These are phyloP conservation scores for Aspergillus hiratsukae DNA, from an alignment of 2,329 filamentous ascomycete genomes.

Conservation along the genomic window DNA sequence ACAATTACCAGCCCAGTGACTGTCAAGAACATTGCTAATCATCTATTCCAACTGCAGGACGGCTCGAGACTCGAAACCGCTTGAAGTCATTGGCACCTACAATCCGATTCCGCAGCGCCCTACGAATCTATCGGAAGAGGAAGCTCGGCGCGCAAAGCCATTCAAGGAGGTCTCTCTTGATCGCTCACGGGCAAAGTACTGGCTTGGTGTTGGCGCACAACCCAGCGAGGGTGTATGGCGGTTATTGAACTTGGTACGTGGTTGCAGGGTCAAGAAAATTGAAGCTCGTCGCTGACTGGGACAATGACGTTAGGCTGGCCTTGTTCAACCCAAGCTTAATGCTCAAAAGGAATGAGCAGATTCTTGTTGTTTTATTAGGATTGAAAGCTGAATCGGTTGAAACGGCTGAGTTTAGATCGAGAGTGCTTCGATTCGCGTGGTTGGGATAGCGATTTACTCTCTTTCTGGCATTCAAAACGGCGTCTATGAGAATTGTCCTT, in stretches of 20 bases:
- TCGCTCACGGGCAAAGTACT: slow-evolving; percentile 76
- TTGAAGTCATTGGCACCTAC: slow-evolving; percentile 81
- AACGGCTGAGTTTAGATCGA: not conserved
- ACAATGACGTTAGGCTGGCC: slow-evolving; percentile 25
- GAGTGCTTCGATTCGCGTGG: not conserved
- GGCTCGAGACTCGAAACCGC: slow-evolving; percentile 78
- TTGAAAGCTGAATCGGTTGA: not conserved
- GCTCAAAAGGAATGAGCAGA: slow-evolving; percentile 4
- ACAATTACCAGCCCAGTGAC: not conserved
- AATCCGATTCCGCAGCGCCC: slow-evolving; percentile 56
- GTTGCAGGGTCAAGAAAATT: not conserved
- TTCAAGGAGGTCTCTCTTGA: slow-evolving; percentile 94
- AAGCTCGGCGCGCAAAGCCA: slow-evolving; percentile 54
- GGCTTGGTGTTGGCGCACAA: slow-evolving; percentile 94
- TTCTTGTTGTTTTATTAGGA: not conserved
- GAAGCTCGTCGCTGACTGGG: not conserved
- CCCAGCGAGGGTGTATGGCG: slow-evolving; percentile 87
- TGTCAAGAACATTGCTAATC: slow-evolving; percentile 3
- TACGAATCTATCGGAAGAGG: slow-evolving; percentile 45
- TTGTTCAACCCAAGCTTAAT: slow-evolving; percentile 28
- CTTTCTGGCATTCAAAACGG: slow-evolving; percentile 19
- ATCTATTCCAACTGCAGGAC: slow-evolving; percentile 51
- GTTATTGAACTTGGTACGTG: slow-evolving; percentile 70
- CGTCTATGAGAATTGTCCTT: slow-evolving; percentile 15
- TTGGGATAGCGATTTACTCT: slow-evolving; percentile 2